Evolutionary conservation across 2,329 filamentous ascomycete species (phyloP).

Genomic region (Paecilomyces niveus): DNA sequence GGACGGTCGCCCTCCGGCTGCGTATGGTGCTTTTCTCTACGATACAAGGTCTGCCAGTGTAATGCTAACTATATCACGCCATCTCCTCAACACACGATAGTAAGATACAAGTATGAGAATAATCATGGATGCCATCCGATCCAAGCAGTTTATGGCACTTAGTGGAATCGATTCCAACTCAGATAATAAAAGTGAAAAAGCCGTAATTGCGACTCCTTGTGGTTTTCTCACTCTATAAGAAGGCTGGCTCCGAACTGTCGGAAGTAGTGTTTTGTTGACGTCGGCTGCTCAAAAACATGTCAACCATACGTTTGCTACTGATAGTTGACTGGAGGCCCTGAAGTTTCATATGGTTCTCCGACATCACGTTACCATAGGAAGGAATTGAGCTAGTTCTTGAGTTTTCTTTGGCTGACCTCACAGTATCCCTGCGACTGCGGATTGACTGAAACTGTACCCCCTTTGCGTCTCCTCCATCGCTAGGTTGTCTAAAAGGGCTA

Average conservation of each 20-base stretch:
- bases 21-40: background rate
- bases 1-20: background rate
- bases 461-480: conserved; percentile 14
- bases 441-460: conserved; percentile 20
- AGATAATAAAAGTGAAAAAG: background rate
- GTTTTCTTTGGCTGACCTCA: conserved; percentile 24
- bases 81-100: background rate
- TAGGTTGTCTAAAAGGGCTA: conserved; percentile 14
- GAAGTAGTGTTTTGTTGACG: background rate
- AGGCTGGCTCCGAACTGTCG: background rate
- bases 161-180: background rate
- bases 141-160: background rate
- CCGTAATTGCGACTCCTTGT: background rate
- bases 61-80: background rate
- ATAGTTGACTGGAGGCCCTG: conserved; percentile 18
- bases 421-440: conserved; percentile 14
- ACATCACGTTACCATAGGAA: conserved; percentile 5
- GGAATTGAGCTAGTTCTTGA: conserved; percentile 9
- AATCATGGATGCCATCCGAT: background rate
- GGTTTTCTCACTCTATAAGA: background rate
- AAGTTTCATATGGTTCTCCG: conserved; percentile 12
- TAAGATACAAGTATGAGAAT: background rate
- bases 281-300: background rate
- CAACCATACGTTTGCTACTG: conserved; percentile 19
- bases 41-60: background rate